phyloP scores from a whole-genome alignment of 495 filamentous ascomycete genomes.

The Penicillium antarcticum region DNA sequence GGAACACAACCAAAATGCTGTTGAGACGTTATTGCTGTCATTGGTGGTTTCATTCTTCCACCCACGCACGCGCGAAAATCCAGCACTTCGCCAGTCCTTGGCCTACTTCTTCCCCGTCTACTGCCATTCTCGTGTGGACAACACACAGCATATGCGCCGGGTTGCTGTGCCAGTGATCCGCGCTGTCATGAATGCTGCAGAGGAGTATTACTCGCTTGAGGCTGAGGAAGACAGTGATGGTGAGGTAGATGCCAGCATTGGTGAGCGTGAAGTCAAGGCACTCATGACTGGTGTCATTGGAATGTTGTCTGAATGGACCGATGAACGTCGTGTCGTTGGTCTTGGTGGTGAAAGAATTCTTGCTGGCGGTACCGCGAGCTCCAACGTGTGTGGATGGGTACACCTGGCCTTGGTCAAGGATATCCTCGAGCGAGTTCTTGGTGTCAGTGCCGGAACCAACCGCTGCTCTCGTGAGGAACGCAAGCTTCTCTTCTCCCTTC shows the following conservation, averaged over 20 bases:
- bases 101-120: constrained; percentile 97
- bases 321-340: constrained; percentile 80
- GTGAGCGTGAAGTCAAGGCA: constrained; percentile 79
- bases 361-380: constrained; percentile 52
- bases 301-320: constrained; percentile 93
- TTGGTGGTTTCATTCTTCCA: constrained; percentile 88
- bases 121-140: constrained; percentile 75
- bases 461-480: constrained; percentile 70
- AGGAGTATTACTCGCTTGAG: constrained; percentile 49
- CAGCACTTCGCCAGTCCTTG: constrained; percentile 82
- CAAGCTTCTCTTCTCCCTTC: constrained; percentile 71
- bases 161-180: constrained; percentile 69
- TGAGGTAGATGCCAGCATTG: constrained; percentile 63
- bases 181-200: constrained; percentile 49
- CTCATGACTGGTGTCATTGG: constrained; percentile 68
- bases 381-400: constrained; percentile 53
- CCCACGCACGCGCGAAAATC: constrained; percentile 77
- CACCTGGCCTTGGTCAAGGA: constrained; percentile 34
- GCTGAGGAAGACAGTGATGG: constrained; percentile 52
- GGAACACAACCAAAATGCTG: constrained; percentile 39
- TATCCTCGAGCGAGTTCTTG: constrained; percentile 33
- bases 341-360: constrained; percentile 55
- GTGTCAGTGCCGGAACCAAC: constrained; percentile 32
- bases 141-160: constrained; percentile 72
- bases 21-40: constrained; percentile 71